Base-by-base conservation (phyloP, 805 yeast species). In the Schizosaccharomyces lindneri region DNA sequence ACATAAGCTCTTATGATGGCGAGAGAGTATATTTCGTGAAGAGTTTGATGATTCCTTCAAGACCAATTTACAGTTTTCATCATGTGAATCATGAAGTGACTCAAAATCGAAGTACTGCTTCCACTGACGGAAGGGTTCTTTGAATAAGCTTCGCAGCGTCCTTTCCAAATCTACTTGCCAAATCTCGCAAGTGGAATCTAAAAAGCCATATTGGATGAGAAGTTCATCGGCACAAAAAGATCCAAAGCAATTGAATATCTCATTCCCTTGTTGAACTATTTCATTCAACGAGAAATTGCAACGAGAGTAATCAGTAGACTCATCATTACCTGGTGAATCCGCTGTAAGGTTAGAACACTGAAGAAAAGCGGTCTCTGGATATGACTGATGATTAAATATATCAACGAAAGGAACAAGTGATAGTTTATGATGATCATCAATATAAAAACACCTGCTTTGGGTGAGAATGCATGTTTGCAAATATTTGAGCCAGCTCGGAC, bases 241-340 rank as follows among this genome's bases (percentile, higher is more conserved):
- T 0, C 95, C 96, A 67, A 87, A 88, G 0, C 89, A 81, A 71
- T 86, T 87, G 73, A 83, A 85, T 13, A 89, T 68, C 67, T 89
- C 95, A 13, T 74, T 70, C 6, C 80, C 80, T 32, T 32, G 79
- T 77, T 59, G 71, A 67, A 11, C 82, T 82, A 11, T 69, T 62
- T 63, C 73, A 70, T 9, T 76, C 71, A 64, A 77, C 74, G 67
- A 79, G 78, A 61, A 79, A 75, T 39, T 82, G 70, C 65, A 80
- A 73, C 48, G 77, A 69, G 48, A 62, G 19, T 36, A 13, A n/a
- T 63, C 64, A 27, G 39, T n/a, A 55, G 32, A 31, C 17, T 24
- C 32, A 7, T 21, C 60, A 29, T 43, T 43, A 7, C 59, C 15
- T 19, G 59, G 36, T 29, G 17, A 29, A 15, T 13, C 46, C n/a